phyloP scores from a whole-genome alignment of 495 filamentous ascomycete genomes.

The Aspergillus leporis region DNA sequence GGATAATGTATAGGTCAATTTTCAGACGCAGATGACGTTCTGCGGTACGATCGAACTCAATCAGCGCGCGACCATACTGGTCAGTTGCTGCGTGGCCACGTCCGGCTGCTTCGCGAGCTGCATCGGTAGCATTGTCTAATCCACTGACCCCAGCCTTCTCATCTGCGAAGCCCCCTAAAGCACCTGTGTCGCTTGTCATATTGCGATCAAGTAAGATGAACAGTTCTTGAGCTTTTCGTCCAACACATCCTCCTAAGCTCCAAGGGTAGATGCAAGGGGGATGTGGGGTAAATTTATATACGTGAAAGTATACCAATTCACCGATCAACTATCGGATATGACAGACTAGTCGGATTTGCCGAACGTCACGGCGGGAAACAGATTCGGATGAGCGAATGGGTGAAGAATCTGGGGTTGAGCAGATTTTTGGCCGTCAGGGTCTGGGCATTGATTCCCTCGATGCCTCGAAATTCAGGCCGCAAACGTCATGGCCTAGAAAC shows the following conservation, averaged over 20 bases:
- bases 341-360: constrained; percentile 7
- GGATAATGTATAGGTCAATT: constrained; percentile 49
- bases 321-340: constrained; percentile 4
- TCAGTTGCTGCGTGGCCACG: constrained; percentile 62
- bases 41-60: constrained; percentile 58
- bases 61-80: constrained; percentile 55
- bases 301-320: background rate
- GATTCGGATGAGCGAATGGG: constrained; percentile 7
- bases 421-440: background rate
- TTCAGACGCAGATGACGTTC: constrained; percentile 54
- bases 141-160: constrained; percentile 21
- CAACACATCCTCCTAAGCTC: background rate
- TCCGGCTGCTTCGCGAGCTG: constrained; percentile 52
- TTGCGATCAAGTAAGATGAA: background rate
- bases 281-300: background rate
- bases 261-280: background rate
- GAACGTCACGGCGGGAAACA: constrained; percentile 2
- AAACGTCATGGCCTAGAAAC: background rate
- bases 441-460: background rate
- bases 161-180: constrained; percentile 14
- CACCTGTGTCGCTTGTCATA: constrained; percentile 8
- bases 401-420: constrained; percentile 1
- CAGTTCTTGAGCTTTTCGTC: background rate
- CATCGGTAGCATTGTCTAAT: constrained; percentile 20
- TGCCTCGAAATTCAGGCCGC: background rate